Conservation (phyloP, 179 eudicot species). For the Gypsophila paniculata region DNA sequence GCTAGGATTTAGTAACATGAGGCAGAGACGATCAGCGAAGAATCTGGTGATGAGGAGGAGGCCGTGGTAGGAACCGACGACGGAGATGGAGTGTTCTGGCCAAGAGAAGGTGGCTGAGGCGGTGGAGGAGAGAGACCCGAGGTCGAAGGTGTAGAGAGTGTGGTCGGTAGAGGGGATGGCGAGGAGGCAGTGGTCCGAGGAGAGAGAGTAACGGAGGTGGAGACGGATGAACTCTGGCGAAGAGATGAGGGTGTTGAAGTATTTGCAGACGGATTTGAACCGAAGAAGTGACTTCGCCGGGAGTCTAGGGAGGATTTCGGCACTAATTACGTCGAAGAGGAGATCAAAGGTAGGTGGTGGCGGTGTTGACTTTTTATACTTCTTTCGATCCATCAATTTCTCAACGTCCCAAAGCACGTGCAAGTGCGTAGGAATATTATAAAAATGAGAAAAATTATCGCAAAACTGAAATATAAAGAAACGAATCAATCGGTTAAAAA, state of each 20-base stretch:
- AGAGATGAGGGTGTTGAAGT: background rate
- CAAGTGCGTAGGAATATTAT: too few relatives aligned
- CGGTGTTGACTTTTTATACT: too few relatives aligned
- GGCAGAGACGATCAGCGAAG: background rate
- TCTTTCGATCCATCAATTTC: too few relatives aligned
- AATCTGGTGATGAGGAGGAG: background rate
- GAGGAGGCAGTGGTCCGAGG: background rate
- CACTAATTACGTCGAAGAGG: background rate
- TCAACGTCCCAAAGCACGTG: too few relatives aligned
- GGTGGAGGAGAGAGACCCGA: background rate
- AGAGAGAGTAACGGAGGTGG: background rate
- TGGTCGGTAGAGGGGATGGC: background rate
- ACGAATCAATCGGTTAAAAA: too few relatives aligned
- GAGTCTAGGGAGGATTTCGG: constrained; percentile 10
- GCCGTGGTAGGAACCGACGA: constrained; percentile 13
- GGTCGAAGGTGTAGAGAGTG: background rate
- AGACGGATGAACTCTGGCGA: constrained; percentile 6
- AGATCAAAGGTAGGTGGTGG: background rate
- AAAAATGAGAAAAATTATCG: too few relatives aligned
- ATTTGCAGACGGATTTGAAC: constrained; percentile 12
- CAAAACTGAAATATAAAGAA: too few relatives aligned
- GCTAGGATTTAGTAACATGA: constrained; percentile 2
- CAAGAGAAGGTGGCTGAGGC: background rate
- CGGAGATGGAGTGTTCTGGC: background rate
- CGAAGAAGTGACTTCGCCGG: constrained; percentile 5